These are phyloP conservation scores for Termitomyces sp. DNA, from an alignment of 768 basidiomycete species.

Conservation along the genomic window DNA sequence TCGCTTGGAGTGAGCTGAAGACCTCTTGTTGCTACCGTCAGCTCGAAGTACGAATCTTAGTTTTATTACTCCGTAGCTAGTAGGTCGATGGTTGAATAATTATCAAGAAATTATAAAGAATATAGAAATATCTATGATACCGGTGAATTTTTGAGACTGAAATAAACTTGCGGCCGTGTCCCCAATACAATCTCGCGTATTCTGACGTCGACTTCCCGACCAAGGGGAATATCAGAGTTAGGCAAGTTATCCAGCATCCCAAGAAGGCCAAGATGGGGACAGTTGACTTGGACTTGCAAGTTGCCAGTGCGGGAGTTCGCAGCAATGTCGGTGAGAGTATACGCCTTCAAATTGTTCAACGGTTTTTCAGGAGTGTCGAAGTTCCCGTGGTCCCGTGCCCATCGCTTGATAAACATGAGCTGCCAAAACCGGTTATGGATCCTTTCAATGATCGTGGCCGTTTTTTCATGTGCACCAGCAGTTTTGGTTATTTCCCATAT, in stretches of 20 bases:
- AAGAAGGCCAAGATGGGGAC: background rate
- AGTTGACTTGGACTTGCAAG: background rate
- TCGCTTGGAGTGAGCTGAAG: too few species aligned
- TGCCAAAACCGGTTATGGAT: constrained; percentile 32
- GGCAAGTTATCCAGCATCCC: background rate
- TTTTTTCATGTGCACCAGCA: constrained; percentile 32
- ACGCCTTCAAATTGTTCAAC: constrained; percentile 7
- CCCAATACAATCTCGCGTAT: background rate
- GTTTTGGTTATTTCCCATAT: constrained; percentile 40
- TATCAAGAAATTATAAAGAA: background rate
- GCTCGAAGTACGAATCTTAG: too few species aligned
- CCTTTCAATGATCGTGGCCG: constrained; percentile 24
- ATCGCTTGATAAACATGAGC: constrained; percentile 33
- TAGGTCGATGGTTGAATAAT: too few species aligned
- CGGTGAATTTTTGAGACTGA: background rate
- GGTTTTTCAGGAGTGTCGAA: background rate
- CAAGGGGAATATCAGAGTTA: background rate
- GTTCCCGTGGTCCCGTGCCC: constrained; percentile 22
- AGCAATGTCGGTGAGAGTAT: constrained; percentile 7
- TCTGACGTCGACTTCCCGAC: background rate
- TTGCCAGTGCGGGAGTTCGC: background rate
- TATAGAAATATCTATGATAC: background rate
- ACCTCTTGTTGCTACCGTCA: too few species aligned
- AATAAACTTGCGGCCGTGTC: background rate
- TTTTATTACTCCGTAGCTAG: too few species aligned